These are phyloP conservation scores for Azolla pinnata DNA, from an alignment of 75 land plant genomes.

Conservation along the genomic window DNA sequence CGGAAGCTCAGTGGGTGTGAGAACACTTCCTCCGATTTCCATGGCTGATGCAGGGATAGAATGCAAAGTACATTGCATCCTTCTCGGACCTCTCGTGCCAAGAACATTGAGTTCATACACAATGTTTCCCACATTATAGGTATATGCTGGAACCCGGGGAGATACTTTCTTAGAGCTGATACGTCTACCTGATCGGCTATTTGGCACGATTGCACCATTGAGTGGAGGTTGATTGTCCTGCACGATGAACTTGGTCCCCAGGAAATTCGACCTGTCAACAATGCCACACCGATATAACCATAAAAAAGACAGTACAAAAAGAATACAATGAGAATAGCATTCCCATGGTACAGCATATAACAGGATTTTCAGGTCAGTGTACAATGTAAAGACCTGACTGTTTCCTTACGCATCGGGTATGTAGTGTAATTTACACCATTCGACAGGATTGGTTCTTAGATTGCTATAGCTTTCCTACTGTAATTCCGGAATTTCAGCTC, in stretches of 20 bases:
- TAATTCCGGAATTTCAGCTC: no score
- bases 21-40: conserved; percentile 33
- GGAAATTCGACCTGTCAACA: conserved; percentile 54
- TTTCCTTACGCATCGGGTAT: no score
- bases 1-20: conserved; percentile 7
- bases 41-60: conserved; percentile 50
- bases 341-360: no score
- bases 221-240: conserved; percentile 57
- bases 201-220: conserved; percentile 20
- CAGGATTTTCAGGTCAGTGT: no score
- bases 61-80: conserved; percentile 51
- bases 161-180: conserved; percentile 43
- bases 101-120: conserved; percentile 57
- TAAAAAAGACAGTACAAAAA: background rate
- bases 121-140: conserved; percentile 46
- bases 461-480: no score
- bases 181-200: conserved; percentile 36
- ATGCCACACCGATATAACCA: background rate
- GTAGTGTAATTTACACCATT: no score
- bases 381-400: no score
- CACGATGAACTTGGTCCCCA: conserved; percentile 60
- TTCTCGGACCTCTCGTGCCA: conserved; percentile 54
- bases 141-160: conserved; percentile 47
- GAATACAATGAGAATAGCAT: no score
- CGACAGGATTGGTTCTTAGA: no score